Evolutionary conservation across 495 filamentous ascomycete genomes (phyloP).

Genomic region (Penicillium longicatenatum): DNA sequence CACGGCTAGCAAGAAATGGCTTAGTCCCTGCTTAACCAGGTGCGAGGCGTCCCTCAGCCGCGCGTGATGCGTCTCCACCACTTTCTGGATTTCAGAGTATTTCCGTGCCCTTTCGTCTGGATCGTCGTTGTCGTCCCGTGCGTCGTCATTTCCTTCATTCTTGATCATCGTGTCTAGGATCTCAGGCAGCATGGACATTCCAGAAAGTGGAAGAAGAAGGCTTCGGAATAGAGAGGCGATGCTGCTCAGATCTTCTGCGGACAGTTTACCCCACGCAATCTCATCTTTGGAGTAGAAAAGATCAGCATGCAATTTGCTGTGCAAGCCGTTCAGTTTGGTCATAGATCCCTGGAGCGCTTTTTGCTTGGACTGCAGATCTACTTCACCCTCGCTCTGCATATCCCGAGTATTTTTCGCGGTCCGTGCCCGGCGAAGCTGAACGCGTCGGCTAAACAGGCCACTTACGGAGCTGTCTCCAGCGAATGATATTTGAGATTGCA

Average conservation of each 20-base stretch:
- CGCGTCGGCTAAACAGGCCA: constrained; percentile 22
- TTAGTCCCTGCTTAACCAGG: constrained; percentile 27
- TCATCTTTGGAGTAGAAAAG: constrained; percentile 73
- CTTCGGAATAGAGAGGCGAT: constrained; percentile 55
- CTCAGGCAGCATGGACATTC: constrained; percentile 69
- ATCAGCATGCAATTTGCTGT: constrained; percentile 67
- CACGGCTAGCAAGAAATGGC: constrained; percentile 30
- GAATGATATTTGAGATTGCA: constrained; percentile 61
- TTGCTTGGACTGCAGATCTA: constrained; percentile 25
- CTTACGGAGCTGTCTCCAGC: constrained; percentile 40
- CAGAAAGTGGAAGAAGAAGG: constrained; percentile 64
- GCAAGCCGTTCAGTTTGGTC: constrained; percentile 54
- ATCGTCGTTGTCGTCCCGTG: constrained; percentile 25
- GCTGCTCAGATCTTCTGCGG: constrained; percentile 61
- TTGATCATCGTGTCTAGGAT: constrained; percentile 61
- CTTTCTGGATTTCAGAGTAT: constrained; percentile 36
- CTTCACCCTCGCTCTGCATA: constrained; percentile 41
- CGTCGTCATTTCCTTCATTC: constrained; percentile 26
- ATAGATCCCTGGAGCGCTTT: constrained; percentile 51
- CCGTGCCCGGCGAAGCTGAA: constrained; percentile 26
- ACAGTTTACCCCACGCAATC: constrained; percentile 66
- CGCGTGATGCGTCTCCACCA: constrained; percentile 63
- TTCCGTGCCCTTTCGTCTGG: constrained; percentile 34
- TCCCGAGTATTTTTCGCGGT: constrained; percentile 25
- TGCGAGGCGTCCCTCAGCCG: constrained; percentile 55